These are phyloP conservation scores for Grammothele lineata DNA, from an alignment of 768 basidiomycete genomes.

Conservation along the genomic window DNA sequence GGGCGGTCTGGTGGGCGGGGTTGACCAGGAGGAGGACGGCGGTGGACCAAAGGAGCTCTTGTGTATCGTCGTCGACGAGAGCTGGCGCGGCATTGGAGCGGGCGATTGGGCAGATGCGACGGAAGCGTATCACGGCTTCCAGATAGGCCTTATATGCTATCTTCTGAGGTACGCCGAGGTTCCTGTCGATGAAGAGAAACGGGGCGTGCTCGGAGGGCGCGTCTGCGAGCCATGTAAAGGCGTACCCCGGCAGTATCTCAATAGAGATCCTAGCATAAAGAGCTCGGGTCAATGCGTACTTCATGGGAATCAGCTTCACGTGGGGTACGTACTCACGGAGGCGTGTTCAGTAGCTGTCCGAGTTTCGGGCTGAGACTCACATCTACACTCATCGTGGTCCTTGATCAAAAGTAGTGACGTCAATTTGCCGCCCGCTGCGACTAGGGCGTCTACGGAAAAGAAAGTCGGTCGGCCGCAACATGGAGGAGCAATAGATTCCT, in stretches of 20 bases:
- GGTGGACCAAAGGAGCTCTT: slow-evolving; percentile 29
- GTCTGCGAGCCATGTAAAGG: slow-evolving; percentile 40
- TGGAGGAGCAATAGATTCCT: no score
- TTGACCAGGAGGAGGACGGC: slow-evolving; percentile 58
- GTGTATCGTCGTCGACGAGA: not conserved
- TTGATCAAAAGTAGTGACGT: no score
- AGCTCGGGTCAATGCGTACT: not conserved
- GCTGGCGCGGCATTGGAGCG: not conserved
- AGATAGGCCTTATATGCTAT: slow-evolving; percentile 50
- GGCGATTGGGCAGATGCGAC: not conserved
- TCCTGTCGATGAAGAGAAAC: slow-evolving; percentile 51
- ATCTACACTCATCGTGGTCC: not conserved
- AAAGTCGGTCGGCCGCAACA: no score
- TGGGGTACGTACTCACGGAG: slow-evolving; percentile 13
- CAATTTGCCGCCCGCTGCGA: no score
- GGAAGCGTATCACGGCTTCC: slow-evolving; percentile 33
- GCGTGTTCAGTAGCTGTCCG: slow-evolving; percentile 2
- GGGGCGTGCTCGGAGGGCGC: slow-evolving; percentile 31
- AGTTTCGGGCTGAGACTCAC: not conserved
- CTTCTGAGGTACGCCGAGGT: slow-evolving; percentile 65
- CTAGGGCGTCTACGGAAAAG: no score
- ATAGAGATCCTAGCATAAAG: slow-evolving; percentile 37
- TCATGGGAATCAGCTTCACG: not conserved
- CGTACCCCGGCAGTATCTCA: slow-evolving; percentile 60
- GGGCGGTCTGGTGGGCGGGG: slow-evolving; percentile 64